Base-by-base conservation (phyloP, 2,329 filamentous ascomycete genomes). In the Alternaria atra region DNA sequence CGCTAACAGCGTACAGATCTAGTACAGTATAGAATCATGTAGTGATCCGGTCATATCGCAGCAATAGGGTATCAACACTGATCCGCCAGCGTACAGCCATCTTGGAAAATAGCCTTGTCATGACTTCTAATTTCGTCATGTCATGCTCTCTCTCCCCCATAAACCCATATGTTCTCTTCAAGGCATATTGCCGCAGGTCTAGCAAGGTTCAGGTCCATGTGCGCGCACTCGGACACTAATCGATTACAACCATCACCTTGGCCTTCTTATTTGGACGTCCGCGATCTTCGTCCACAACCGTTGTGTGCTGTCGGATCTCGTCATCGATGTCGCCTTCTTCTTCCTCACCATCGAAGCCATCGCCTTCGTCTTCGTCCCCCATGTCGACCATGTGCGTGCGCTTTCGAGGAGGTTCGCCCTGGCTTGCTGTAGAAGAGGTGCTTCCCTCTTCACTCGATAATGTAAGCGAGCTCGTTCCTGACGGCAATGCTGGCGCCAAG, bases 221-320 rank as follows among this genome's bases (percentile, higher is more conserved):
- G 15, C 5, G 8, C 12, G 10, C 29, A 10, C n/a, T 20, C 15
- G 6, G 9, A 10, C 6, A n/a, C 63, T 51, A 68, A 29, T 70
- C 63, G 5, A 76, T 62, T 2, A 74, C 55, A 4, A 75, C 65
- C 27, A 55, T 55, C 10, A 71, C 68, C 12, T 58, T 67, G 5
- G 56, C 13, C 20, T 66, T 73, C 59, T 70, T 75, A 27, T 25
- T 50, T 1, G 10, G 10, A 1, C 25, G 30, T 3, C 29, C 13
- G 3, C 15, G 37, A 1, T 27, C 50, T 4, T 63, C 52, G 15
- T 64, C 42, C 12, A 68, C 23, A 8, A 66, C 39, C 15, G 29
- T 69, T 6, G 52, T 70, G 40, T 32, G 51, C 55, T 35, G 61
- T 2, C 53, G 58, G 20, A 59, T 72, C 61, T 68, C 72, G 3